Evolutionary conservation across 345 rosid genomes (phyloP), one percentile per base, ranked within the genome.

Genomic region (Arabis hirsuta): DNA sequence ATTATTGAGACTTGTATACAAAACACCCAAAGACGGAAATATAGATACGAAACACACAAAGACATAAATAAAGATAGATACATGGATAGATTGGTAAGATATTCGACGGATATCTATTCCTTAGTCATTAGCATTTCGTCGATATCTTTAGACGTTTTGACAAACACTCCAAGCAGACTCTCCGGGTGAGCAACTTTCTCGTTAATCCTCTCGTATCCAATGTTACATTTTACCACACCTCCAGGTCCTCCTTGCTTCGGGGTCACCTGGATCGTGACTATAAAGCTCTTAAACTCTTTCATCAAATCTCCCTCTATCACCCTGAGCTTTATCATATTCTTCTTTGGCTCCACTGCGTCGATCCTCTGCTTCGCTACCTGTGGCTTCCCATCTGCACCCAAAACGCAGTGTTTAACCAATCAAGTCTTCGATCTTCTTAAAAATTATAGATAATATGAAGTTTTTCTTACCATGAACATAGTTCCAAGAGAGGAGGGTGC

Each of bases 391-490:
- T 50, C 74, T 71, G 41, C 59, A 55, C 19, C 22, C 12, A 31
- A 55, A 55, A 19, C 7, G 45, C 47, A 26, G 6, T 29, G 4
- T 14, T 45, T 45, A 45, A 45, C 42, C 3, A 46, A 45, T 34
- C 22, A 38, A 31, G n/a, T 29, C 20, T 29, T 53, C 32, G 2
- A 53, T 31, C 57, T 31, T 54, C 58, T 32, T 3, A 16, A 9
- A 54, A 29, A 54, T 8, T 54, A 54, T 29, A 29, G 38, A 14
- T 29, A n/a, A 32, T 29, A n/a, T 54, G n/a, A 54, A 13, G 20
- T 54, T 29, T 54, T 54, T 20, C 58, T 57, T 77, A 82, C 83
- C 85, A 22, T 67, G 78, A 58, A 61, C 39, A 34, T 80, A 82
- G 55, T 63, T 55, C 81, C 80, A 82, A 71, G 27, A 22, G 73